A percentile compares a stretch with the other conserved stretches of the same genome.
These are phyloP conservation scores for Vitrella brassicaformis DNA, from an alignment of 73 alveolate genomes.

Conservation along the genomic window DNA sequence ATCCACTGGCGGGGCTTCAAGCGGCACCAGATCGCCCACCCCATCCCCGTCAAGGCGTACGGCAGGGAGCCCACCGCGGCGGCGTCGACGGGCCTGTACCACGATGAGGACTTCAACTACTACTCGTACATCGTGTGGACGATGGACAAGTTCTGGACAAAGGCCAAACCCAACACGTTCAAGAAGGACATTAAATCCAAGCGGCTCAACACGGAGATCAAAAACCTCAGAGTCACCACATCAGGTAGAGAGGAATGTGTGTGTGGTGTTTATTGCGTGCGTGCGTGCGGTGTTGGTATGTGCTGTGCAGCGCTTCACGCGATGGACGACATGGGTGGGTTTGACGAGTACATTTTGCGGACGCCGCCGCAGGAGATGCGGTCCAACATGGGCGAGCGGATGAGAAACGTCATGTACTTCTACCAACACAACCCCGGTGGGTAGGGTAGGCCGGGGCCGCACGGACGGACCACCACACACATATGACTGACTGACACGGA, in stretches of 20 bases:
- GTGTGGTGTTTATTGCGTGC: not conserved
- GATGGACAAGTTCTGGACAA: too few species aligned
- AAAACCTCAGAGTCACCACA: not conserved
- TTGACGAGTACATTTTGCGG: slow-evolving; percentile 25
- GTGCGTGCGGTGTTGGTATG: not conserved
- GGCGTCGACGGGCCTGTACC: slow-evolving; percentile 26
- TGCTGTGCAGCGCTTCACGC: slow-evolving; percentile 4
- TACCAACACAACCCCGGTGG: slow-evolving; percentile 23
- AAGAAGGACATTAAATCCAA: slow-evolving; percentile 22
- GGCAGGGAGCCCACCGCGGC: slow-evolving; percentile 10
- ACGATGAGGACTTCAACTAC: slow-evolving; percentile 19
- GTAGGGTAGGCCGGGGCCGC: not conserved
- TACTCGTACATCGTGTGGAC: not conserved
- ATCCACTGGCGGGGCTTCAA: not conserved
- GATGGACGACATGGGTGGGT: slow-evolving; percentile 37
- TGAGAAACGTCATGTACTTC: slow-evolving; percentile 27
- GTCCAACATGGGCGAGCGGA: slow-evolving; percentile 26
- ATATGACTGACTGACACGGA: not conserved
- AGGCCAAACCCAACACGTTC: not conserved
- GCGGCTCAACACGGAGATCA: not conserved
- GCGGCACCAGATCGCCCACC: not conserved
- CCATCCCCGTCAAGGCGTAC: slow-evolving; percentile 24
- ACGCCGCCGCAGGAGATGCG: slow-evolving; percentile 27
- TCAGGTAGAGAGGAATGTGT: not conserved
- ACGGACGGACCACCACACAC: not conserved